A percentile compares a stretch with the other conserved stretches of the same genome.
These are phyloP conservation scores for Huntiella abstrusa DNA, from an alignment of 2,329 filamentous ascomycete genomes.

Conservation along the genomic window DNA sequence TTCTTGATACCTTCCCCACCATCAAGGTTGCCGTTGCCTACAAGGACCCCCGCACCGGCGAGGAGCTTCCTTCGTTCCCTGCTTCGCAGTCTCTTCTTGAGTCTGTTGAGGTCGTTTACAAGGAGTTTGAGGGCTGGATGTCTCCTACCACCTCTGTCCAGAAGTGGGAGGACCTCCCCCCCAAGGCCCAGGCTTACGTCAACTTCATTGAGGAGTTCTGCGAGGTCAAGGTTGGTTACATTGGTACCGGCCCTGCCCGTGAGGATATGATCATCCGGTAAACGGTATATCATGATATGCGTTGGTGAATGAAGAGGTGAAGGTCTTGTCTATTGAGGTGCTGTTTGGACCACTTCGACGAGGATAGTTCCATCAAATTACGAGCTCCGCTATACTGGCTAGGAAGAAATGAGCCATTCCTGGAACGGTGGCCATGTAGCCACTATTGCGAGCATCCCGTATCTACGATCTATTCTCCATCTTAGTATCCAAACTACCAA, in stretches of 20 bases:
- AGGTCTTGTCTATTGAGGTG: neutral
- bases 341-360: neutral
- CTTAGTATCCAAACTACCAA: too few relatives aligned
- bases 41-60: constrained; percentile 24
- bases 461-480: too few relatives aligned
- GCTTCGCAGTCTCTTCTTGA: constrained; percentile 40
- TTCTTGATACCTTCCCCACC: constrained; percentile 54
- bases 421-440: constrained; percentile 12
- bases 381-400: neutral
- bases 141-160: constrained; percentile 39
- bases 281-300: neutral
- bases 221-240: constrained; percentile 36
- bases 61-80: constrained; percentile 42
- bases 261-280: constrained; percentile 39
- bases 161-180: constrained; percentile 43
- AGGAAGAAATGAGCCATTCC: constrained; percentile 11
- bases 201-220: constrained; percentile 48
- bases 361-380: neutral
- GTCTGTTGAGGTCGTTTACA: constrained; percentile 44
- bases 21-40: constrained; percentile 57
- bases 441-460: too few relatives aligned
- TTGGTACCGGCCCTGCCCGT: constrained; percentile 46
- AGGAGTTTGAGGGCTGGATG: constrained; percentile 52
- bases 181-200: constrained; percentile 45
- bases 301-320: neutral